Base-by-base conservation (phyloP, 441 rosid species). In the Croton setiger region DNA sequence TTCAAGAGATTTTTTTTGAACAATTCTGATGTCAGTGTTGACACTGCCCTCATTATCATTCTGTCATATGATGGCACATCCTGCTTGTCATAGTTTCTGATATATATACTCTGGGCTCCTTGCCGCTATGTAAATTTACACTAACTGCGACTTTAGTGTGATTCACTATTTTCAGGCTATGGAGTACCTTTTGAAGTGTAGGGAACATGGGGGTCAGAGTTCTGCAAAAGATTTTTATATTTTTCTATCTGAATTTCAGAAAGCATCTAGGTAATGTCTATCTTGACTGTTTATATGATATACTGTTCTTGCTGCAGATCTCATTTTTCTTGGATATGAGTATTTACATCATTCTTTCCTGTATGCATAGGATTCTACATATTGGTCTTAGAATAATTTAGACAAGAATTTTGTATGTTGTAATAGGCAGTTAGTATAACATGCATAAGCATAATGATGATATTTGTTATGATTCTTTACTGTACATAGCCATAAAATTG, bases 131-230 rank as follows among this genome's bases (percentile, higher is more conserved):
- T 60, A 20, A 35, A 49, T 15, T 55, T 39, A 63, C 2, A 33
- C 51, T 45, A 18, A 52, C 18, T 23, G 1, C 10, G n/a, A 15
- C 20, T 35, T 66, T 70, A 23, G 20, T 60, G 48, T 53, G 17
- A 55, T 71, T 82, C n/a, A n/a, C n/a, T n/a, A n/a, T n/a, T n/a
- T 71, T 72, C 88, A 93, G 98, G 96, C 96, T 20, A 89, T 89
- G 98, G 98, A 89, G 69, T 93, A 87, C 75, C 80, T 91, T 49
- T 66, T 87, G 9, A 71, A 80, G 44, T 91, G 96, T 74, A 82
- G 84, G 51, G 76, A 81, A 64, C 77, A 80, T 36, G 89, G 81
- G 14, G 93, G 95, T 43, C 75, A 65, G 68, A 85, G 86, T 73
- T 89, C 95, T 60, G 77, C 83, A 4, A 66, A 84, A 64, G 97